phyloP scores from a whole-genome alignment of 208 protist genomes.

The Trichomonas gallinae region DNA sequence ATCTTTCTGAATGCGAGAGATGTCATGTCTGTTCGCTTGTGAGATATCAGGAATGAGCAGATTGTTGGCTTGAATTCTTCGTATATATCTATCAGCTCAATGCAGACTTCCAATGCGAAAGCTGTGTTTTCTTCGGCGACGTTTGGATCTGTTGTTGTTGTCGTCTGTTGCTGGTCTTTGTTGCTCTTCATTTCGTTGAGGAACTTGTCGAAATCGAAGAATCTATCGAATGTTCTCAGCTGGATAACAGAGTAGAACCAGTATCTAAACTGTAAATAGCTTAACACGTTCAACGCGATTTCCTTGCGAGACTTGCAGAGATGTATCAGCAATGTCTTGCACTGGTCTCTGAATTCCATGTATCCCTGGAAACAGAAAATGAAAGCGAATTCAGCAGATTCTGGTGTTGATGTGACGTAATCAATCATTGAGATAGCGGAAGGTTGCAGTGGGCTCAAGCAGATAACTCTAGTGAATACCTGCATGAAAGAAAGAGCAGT shows the following conservation, averaged over 20 bases:
- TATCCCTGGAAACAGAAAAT: background rate
- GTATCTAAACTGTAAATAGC: background rate
- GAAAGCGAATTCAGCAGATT: background rate
- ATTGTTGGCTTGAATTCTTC: background rate
- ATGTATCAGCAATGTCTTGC: background rate
- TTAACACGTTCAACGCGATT: background rate
- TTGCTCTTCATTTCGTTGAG: background rate
- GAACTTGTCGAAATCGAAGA: background rate
- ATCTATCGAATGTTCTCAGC: background rate
- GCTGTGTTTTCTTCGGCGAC: background rate
- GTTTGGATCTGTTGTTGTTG: background rate
- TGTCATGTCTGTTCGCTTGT: background rate
- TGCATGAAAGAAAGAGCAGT: background rate
- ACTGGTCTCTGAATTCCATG: background rate
- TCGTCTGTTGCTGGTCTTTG: background rate
- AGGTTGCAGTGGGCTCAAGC: background rate
- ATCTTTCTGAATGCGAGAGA: background rate
- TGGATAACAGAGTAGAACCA: background rate
- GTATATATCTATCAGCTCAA: background rate
- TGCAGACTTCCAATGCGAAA: background rate
- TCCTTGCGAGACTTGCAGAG: background rate
- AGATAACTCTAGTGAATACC: background rate
- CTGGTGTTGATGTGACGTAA: background rate
- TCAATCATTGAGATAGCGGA: background rate
- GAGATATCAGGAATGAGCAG: background rate